These are phyloP conservation scores for Paraphaeosphaeria sporulosa DNA, from an alignment of 2,329 filamentous ascomycete species.

Conservation along the genomic window DNA sequence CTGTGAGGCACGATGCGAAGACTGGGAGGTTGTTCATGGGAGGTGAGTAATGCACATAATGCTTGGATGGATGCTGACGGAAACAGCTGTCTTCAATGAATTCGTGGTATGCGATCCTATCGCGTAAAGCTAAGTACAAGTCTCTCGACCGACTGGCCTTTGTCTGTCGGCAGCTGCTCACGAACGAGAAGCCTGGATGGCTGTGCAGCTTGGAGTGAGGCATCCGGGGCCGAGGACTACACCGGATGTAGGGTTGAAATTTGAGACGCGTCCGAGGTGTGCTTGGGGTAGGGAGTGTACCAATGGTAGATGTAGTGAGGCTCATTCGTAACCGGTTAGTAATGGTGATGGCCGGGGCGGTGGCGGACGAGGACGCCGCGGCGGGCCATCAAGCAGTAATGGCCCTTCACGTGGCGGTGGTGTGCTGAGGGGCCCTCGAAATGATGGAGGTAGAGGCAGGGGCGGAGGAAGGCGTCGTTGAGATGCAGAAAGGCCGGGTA, in stretches of 20 bases:
- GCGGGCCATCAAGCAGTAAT: neutral
- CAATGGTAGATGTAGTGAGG: slow-evolving; percentile 6
- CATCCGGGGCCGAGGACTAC: slow-evolving; percentile 9
- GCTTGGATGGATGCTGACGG: neutral
- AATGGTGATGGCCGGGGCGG: neutral
- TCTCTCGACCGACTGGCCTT: neutral
- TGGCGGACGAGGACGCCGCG: neutral
- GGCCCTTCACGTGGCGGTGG: neutral
- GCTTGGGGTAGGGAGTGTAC: slow-evolving; percentile 6
- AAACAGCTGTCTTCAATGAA: slow-evolving; percentile 6
- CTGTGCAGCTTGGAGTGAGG: neutral
- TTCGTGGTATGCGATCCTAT: slow-evolving; percentile 12
- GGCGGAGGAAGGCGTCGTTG: neutral
- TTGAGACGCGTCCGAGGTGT: slow-evolving; percentile 2
- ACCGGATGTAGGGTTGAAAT: neutral
- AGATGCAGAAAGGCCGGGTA: neutral
- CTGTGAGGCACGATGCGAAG: slow-evolving; percentile 35
- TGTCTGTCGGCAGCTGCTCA: neutral
- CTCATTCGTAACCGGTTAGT: slow-evolving; percentile 2
- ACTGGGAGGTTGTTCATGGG: slow-evolving; percentile 36
- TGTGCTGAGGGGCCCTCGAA: neutral
- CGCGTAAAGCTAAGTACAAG: neutral
- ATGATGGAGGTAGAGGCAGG: neutral
- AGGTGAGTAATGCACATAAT: slow-evolving; percentile 20
- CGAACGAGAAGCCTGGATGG: no score